These are phyloP conservation scores for Laguncularia racemosa DNA, from an alignment of 345 rosid species.

Conservation along the genomic window DNA sequence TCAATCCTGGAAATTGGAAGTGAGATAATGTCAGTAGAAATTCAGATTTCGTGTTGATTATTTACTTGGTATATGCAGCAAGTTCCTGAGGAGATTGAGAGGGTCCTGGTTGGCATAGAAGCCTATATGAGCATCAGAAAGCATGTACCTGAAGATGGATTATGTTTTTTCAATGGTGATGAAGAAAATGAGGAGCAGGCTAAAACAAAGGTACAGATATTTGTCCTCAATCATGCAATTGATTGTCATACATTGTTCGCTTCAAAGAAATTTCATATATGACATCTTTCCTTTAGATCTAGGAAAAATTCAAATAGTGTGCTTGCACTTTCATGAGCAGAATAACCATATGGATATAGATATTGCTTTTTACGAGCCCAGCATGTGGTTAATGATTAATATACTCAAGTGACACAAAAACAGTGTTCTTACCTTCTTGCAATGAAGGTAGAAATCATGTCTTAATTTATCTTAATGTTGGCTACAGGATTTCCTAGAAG, in stretches of 20 bases:
- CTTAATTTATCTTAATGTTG: neutral
- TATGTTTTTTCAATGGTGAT: constrained; percentile 61
- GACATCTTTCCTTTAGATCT: too few species aligned
- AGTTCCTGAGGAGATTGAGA: constrained; percentile 94
- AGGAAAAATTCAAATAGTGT: too few species aligned
- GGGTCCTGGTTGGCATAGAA: constrained; percentile 82
- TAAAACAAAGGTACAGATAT: constrained; percentile 36
- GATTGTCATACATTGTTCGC: neutral
- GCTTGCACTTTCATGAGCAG: neutral
- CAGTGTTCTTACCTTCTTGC: too few species aligned
- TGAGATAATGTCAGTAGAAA: too few species aligned
- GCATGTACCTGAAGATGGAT: constrained; percentile 54
- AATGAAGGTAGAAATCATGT: too few species aligned
- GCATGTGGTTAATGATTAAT: too few species aligned
- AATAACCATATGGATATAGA: too few species aligned
- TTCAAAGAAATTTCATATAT: too few species aligned
- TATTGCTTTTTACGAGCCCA: too few species aligned
- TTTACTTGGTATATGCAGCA: constrained; percentile 40
- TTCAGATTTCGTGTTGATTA: neutral
- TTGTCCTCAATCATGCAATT: neutral
- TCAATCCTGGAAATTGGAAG: too few species aligned
- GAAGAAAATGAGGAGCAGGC: constrained; percentile 33
- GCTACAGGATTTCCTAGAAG: constrained; percentile 92
- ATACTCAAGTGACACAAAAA: too few species aligned
- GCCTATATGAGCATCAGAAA: constrained; percentile 92